Evolutionary conservation across 2,329 filamentous ascomycete genomes (phyloP), one percentile per base, ranked within the genome.

Genomic region (Xylaria sp.): DNA sequence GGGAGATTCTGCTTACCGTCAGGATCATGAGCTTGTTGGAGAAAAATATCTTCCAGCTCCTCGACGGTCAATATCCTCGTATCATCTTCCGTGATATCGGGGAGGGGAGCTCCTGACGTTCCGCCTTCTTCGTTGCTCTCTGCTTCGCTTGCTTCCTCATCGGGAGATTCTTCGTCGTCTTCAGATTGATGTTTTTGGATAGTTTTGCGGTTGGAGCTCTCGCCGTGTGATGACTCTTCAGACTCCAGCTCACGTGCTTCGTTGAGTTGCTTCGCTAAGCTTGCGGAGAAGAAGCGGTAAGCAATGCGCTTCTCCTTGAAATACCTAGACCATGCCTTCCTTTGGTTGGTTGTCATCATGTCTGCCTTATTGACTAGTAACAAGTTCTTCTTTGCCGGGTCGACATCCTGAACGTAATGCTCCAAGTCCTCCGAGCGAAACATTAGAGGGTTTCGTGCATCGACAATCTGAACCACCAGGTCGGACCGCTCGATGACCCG

Each of bases 281-380:
- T 90, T 1, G 96, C 96, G 1, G 97, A 99, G 85, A 99, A 99
- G 84, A 98, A 99, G 76, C 92, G 92, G 85, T 96, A 99, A 63
- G 92, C 89, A 77, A 99, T 97, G 33, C 90, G 89, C 31, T 92
- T 89, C 74, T 90, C 85, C 74, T 91, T 91, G 74, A 99, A 93
- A 78, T 97, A 94, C 74, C 92, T 88, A 2, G 94, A 94, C 96
- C 96, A 99, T 0, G 86, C 85, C 72, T 87, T 87, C 73, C 96
- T 86, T 83, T 99, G 97, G 76, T 89, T 89, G 57, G 90, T 81
- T 1, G 94, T 97, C 93, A 99, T 94, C 96, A 99, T 98, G 82
- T 99, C 96, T 55, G 96, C 94, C 86, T 99, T 99, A 86, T 99
- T 99, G 78, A 99, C 95, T 64, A 99, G 85, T 65, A 99, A 81